These are phyloP conservation scores for Cryomyces minteri DNA, from an alignment of 495 filamentous ascomycete genomes.

Conservation along the genomic window DNA sequence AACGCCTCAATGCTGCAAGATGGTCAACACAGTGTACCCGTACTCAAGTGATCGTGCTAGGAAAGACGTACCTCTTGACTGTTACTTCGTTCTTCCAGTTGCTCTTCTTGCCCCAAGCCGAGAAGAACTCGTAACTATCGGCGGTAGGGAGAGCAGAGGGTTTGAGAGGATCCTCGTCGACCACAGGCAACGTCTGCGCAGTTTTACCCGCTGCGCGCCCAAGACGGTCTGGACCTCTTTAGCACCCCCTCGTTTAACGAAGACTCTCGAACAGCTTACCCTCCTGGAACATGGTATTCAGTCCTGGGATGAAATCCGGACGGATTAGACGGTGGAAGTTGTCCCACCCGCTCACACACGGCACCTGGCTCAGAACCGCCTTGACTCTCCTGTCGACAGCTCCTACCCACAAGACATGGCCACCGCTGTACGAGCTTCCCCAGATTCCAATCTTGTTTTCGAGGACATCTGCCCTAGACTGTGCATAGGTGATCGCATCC, in stretches of 20 bases:
- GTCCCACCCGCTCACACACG: conserved; percentile 4
- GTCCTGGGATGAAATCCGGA: conserved; percentile 2
- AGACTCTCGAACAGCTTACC: neutral
- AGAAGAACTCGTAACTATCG: conserved; percentile 11
- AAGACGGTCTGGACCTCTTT: conserved; percentile 3
- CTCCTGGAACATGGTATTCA: conserved; percentile 6
- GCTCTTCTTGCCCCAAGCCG: conserved; percentile 5
- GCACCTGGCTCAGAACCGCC: conserved; percentile 16
- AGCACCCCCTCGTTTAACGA: neutral
- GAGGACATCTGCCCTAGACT: conserved; percentile 12
- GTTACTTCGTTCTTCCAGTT: conserved; percentile 19
- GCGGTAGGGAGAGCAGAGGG: conserved; percentile 7
- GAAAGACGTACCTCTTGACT: conserved; percentile 9
- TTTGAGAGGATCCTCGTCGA: conserved; percentile 7
- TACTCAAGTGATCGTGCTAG: neutral
- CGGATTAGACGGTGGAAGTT: conserved; percentile 9
- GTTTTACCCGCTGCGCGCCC: conserved; percentile 4
- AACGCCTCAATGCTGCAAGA: conserved; percentile 9
- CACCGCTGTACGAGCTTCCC: conserved; percentile 18
- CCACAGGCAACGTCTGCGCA: conserved; percentile 5
- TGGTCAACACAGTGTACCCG: too few relatives aligned
- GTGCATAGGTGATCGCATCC: conserved; percentile 19
- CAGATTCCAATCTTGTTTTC: conserved; percentile 15
- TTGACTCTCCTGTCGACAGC: conserved; percentile 21
- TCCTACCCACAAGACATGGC: conserved; percentile 14